phyloP scores from a whole-genome alignment of 78 protist species.

The Creolimax fragrantissima region DNA sequence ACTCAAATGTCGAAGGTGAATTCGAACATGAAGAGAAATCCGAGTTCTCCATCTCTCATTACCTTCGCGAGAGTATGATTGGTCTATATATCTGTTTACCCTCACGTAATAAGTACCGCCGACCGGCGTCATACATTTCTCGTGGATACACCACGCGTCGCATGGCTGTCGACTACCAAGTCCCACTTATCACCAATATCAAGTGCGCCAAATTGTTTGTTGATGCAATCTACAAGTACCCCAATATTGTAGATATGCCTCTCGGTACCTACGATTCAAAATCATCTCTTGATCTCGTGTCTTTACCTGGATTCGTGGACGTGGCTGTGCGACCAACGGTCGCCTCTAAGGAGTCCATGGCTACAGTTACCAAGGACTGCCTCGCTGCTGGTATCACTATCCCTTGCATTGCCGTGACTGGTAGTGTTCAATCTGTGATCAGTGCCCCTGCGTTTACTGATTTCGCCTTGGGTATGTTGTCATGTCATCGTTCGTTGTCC shows the following conservation, averaged over 20 bases:
- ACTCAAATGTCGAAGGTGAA: neutral
- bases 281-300: constrained; percentile 7
- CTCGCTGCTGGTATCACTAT: constrained; percentile 66
- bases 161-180: constrained; percentile 69
- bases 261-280: constrained; percentile 24
- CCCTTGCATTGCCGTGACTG: constrained; percentile 17
- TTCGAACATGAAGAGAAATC: neutral
- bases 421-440: neutral
- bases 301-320: constrained; percentile 56
- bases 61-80: constrained; percentile 21
- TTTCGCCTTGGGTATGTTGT: neutral
- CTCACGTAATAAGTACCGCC: constrained; percentile 55
- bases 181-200: constrained; percentile 78
- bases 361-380: constrained; percentile 40
- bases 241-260: neutral
- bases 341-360: constrained; percentile 37
- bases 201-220: constrained; percentile 77
- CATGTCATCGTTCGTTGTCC: no score
- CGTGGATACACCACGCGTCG: constrained; percentile 78
- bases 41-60: neutral
- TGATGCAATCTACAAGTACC: constrained; percentile 34
- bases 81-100: constrained; percentile 76
- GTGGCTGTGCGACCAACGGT: constrained; percentile 17
- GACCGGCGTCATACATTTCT: constrained; percentile 66
- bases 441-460: neutral